phyloP scores from a whole-genome alignment of 192 early-diverging fungal species.

The Gonapodya sp. region DNA sequence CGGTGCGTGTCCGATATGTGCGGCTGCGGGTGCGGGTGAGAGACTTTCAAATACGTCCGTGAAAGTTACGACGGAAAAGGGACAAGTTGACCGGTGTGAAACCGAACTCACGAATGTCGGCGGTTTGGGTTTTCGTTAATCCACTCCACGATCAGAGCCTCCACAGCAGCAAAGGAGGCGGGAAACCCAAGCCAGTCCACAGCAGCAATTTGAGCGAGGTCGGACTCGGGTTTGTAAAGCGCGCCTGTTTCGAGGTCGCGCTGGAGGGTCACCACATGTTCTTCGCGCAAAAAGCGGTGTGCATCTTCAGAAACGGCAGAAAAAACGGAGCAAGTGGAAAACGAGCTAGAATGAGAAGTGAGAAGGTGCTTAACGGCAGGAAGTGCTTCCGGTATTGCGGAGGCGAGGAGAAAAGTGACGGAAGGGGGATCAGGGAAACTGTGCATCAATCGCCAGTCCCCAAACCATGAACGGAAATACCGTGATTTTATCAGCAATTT shows the following conservation, averaged over 20 bases:
- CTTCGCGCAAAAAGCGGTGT: background rate
- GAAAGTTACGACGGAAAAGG: too few relatives aligned
- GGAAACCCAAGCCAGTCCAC: background rate
- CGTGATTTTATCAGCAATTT: background rate
- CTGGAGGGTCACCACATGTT: too few relatives aligned
- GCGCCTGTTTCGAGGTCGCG: background rate
- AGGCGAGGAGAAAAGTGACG: background rate
- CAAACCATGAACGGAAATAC: too few relatives aligned
- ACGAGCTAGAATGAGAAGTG: background rate
- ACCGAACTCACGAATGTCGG: too few relatives aligned
- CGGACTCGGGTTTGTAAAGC: background rate
- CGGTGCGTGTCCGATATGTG: background rate
- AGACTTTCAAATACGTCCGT: too few relatives aligned
- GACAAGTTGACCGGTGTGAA: too few relatives aligned
- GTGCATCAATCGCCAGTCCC: background rate
- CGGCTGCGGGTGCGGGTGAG: too few relatives aligned
- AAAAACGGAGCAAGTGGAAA: background rate
- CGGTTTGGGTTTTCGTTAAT: background rate
- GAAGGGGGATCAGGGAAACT: background rate
- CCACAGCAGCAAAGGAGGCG: background rate
- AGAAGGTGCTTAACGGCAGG: background rate
- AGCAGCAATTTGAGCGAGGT: background rate
- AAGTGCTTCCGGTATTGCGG: background rate
- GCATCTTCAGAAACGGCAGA: background rate
- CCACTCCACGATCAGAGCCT: background rate